phyloP scores from a whole-genome alignment of 1,284 basidiomycete genomes.

The Cutaneotrichosporon cavernicola region DNA sequence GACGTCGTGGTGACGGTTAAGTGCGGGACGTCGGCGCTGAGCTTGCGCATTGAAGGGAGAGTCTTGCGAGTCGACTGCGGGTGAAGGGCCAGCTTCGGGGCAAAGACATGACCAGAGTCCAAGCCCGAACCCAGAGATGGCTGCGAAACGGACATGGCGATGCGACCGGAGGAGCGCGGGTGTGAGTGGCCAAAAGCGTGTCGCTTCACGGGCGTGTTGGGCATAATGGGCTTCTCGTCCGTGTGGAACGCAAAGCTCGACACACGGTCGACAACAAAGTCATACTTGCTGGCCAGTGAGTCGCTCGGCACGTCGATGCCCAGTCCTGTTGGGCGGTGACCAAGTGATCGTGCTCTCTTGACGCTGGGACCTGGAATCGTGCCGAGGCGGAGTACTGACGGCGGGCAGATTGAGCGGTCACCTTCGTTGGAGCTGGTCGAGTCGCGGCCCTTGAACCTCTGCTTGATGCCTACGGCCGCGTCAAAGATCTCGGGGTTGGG shows the following conservation, averaged over 20 bases:
- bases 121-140: constrained; percentile 17
- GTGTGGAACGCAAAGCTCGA: constrained; percentile 28
- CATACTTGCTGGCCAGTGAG: constrained; percentile 35
- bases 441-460: constrained; percentile 53
- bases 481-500: constrained; percentile 53
- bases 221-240: constrained; percentile 49
- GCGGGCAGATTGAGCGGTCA: constrained; percentile 19
- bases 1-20: constrained; percentile 38
- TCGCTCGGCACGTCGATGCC: constrained; percentile 34
- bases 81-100: constrained; percentile 17
- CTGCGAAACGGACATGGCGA: constrained; percentile 22
- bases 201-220: constrained; percentile 53
- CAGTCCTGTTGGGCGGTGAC: constrained; percentile 20
- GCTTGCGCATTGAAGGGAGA: constrained; percentile 20
- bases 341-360: constrained; percentile 25
- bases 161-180: constrained; percentile 17
- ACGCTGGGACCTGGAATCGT: constrained; percentile 14
- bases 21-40: constrained; percentile 27
- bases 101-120: not conserved
- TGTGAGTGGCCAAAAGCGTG: constrained; percentile 36
- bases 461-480: constrained; percentile 39
- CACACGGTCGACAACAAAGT: constrained; percentile 46
- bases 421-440: constrained; percentile 33
- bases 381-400: constrained; percentile 26
- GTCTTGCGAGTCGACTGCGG: constrained; percentile 27